phyloP scores from a whole-genome alignment of 805 yeast genomes.

The Ogataea parapolymorpha region DNA sequence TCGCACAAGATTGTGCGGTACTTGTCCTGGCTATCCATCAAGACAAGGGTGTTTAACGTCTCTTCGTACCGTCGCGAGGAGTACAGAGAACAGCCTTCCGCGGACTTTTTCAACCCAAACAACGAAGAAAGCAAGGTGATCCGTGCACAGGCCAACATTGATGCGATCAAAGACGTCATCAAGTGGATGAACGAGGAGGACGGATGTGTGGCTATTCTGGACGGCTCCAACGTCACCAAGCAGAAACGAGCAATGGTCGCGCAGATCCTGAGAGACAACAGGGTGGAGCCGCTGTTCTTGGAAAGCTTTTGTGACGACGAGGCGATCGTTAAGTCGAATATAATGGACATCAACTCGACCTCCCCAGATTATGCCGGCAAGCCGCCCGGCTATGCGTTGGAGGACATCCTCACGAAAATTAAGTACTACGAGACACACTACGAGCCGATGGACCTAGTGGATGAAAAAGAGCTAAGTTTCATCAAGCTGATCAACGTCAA shows the following conservation, averaged over 20 bases:
- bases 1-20: slow-evolving; percentile 93
- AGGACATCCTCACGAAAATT: slow-evolving; percentile 73
- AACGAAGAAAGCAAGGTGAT: slow-evolving; percentile 62
- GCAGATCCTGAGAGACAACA: slow-evolving; percentile 51
- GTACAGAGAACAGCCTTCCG: slow-evolving; percentile 56
- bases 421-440: slow-evolving; percentile 69
- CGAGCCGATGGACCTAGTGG: slow-evolving; percentile 63
- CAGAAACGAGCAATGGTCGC: slow-evolving; percentile 65
- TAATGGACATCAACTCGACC: slow-evolving; percentile 80
- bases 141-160: slow-evolving; percentile 65
- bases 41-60: slow-evolving; percentile 84
- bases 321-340: slow-evolving; percentile 71
- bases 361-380: slow-evolving; percentile 75
- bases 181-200: slow-evolving; percentile 77
- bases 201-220: slow-evolving; percentile 90
- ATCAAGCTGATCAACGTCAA: slow-evolving; percentile 86
- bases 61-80: slow-evolving; percentile 75
- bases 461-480: slow-evolving; percentile 69
- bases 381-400: slow-evolving; percentile 68
- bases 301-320: slow-evolving; percentile 90
- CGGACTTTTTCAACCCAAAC: slow-evolving; percentile 70
- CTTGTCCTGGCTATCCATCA: slow-evolving; percentile 86
- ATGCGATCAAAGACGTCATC: slow-evolving; percentile 77
- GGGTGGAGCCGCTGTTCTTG: slow-evolving; percentile 84
- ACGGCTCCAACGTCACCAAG: slow-evolving; percentile 86